phyloP scores from a whole-genome alignment of 768 basidiomycete genomes.

The Holtermanniella nyarrowii region DNA sequence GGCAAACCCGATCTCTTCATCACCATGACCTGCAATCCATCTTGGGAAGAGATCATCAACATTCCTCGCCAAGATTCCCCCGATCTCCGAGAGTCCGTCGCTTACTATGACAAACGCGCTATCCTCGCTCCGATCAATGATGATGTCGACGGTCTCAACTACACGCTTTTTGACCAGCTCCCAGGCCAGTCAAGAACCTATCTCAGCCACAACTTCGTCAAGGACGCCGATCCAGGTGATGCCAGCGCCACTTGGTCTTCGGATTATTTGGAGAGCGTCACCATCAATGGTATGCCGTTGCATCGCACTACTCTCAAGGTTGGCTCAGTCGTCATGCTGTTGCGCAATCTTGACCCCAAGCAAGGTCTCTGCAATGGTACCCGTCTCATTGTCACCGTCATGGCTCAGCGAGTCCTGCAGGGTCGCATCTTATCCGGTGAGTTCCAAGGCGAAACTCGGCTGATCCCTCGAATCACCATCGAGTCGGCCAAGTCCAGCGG shows the following conservation, averaged over 20 bases:
- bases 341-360: conserved; percentile 44
- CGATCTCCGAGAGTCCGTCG: too few relatives aligned
- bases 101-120: background rate
- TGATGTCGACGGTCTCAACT: background rate
- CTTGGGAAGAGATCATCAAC: conserved; percentile 16
- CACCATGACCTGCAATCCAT: conserved; percentile 13
- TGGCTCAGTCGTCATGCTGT: conserved; percentile 42
- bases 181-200: too few relatives aligned
- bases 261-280: conserved; percentile 45
- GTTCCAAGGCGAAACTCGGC: conserved; percentile 36
- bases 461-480: conserved; percentile 44
- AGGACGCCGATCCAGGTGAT: too few relatives aligned
- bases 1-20: conserved; percentile 14
- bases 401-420: conserved; percentile 41
- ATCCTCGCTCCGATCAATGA: background rate
- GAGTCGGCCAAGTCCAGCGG: conserved; percentile 18
- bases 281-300: conserved; percentile 43
- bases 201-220: too few relatives aligned
- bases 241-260: too few relatives aligned
- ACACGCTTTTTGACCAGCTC: background rate
- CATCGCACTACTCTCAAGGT: conserved; percentile 37
- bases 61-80: too few relatives aligned
- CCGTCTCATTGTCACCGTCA: conserved; percentile 30
- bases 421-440: conserved; percentile 41
- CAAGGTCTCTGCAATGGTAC: conserved; percentile 45